phyloP scores from a whole-genome alignment of 257 asterid species.

The Capsicum pubescens region DNA sequence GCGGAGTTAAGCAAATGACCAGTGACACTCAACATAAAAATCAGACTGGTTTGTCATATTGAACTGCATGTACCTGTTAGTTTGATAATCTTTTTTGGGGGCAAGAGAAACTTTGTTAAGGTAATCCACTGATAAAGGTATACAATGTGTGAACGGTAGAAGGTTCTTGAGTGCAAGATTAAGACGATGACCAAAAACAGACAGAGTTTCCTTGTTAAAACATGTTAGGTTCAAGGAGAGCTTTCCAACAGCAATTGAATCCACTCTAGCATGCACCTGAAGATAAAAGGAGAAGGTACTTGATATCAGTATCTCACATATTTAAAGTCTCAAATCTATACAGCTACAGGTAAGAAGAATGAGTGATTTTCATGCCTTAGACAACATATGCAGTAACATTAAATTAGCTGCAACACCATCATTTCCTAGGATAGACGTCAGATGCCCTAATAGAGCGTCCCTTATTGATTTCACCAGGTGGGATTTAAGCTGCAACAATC shows the following conservation, averaged over 20 bases:
- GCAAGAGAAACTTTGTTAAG: slow-evolving; percentile 74
- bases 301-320: slow-evolving; percentile 10
- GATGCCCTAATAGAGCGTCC: slow-evolving; percentile 72
- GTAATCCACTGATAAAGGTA: slow-evolving; percentile 73
- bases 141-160: slow-evolving; percentile 67
- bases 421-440: slow-evolving; percentile 77
- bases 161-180: slow-evolving; percentile 58
- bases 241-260: slow-evolving; percentile 80
- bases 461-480: slow-evolving; percentile 60
- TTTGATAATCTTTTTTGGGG: slow-evolving; percentile 81
- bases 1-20: background rate
- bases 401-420: slow-evolving; percentile 86
- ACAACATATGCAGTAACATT: slow-evolving; percentile 80
- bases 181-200: slow-evolving; percentile 65
- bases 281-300: slow-evolving; percentile 1
- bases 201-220: slow-evolving; percentile 65
- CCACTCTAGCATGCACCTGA: slow-evolving; percentile 85
- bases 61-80: slow-evolving; percentile 64
- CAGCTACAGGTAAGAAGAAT: slow-evolving; percentile 23
- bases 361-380: slow-evolving; percentile 56
- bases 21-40: slow-evolving; percentile 26
- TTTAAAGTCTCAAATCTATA: background rate
- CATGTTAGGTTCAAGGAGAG: slow-evolving; percentile 79
- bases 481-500: slow-evolving; percentile 56
- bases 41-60: background rate